Conservation (phyloP, 176 grass and related monocot genomes). For the bread wheat (Triticum aestivum) region DNA sequence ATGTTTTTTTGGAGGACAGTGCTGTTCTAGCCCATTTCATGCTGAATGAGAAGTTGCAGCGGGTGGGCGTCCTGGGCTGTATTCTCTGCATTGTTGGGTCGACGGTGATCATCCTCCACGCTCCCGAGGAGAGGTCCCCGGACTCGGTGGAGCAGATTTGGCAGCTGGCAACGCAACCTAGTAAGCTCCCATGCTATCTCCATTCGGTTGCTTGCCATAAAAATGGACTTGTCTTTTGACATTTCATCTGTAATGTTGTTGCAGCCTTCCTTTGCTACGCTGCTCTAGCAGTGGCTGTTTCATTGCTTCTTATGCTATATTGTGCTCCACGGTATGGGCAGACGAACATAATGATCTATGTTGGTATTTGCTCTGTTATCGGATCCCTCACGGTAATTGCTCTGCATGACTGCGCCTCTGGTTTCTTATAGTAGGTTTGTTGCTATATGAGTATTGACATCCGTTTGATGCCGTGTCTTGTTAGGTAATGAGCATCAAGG, state of each 20-base stretch:
- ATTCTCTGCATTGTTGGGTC: slow-evolving; percentile 89
- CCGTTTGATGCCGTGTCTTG: slow-evolving; percentile 9
- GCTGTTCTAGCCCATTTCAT: slow-evolving; percentile 93
- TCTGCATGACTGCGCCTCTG: neutral
- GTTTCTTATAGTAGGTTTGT: neutral
- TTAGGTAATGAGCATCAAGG: slow-evolving; percentile 98
- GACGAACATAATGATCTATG: slow-evolving; percentile 89
- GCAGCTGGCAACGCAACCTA: slow-evolving; percentile 74
- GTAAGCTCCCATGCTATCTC: slow-evolving; percentile 33
- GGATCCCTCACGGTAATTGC: slow-evolving; percentile 84
- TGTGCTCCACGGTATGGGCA: slow-evolving; percentile 83
- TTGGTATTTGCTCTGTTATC: slow-evolving; percentile 87
- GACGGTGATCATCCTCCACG: slow-evolving; percentile 90
- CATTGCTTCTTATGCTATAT: slow-evolving; percentile 80
- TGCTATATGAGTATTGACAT: slow-evolving; percentile 16
- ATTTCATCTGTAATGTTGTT: slow-evolving; percentile 24
- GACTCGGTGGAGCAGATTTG: slow-evolving; percentile 89
- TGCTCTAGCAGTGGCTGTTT: slow-evolving; percentile 56
- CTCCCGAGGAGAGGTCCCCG: slow-evolving; percentile 76
- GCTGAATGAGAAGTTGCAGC: slow-evolving; percentile 84
- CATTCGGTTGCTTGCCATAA: neutral
- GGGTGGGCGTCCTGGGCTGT: slow-evolving; percentile 89
- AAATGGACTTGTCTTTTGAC: slow-evolving; percentile 5
- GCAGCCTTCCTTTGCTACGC: slow-evolving; percentile 83
- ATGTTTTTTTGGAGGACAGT: slow-evolving; percentile 38